Evolutionary conservation across 129 eudicot genomes (phyloP).

Genomic region (Solidago caesia): DNA sequence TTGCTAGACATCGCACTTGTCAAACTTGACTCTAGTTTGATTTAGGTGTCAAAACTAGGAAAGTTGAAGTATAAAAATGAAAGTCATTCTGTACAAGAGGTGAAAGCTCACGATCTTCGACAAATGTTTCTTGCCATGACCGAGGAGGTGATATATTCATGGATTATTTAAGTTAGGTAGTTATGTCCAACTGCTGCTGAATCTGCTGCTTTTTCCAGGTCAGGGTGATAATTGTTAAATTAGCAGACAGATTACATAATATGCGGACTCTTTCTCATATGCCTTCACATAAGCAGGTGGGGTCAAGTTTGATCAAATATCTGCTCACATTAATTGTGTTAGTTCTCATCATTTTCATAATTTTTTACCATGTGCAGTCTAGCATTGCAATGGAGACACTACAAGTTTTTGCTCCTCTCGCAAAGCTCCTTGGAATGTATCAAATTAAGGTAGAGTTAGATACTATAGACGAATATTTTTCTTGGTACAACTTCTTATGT

Average conservation of each 20-base stretch:
- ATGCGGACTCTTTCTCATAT: conserved; percentile 98
- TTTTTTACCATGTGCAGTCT: conserved; percentile 54
- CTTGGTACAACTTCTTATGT: neutral
- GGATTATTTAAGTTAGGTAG: conserved; percentile 13
- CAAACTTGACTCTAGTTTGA: conserved; percentile 20
- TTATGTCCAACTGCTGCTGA: conserved; percentile 18
- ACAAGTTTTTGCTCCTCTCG: conserved; percentile 48
- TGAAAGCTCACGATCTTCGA: conserved; percentile 93
- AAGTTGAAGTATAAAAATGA: conserved; percentile 85
- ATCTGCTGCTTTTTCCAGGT: conserved; percentile 53
- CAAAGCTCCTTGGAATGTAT: conserved; percentile 44
- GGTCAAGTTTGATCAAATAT: conserved; percentile 12
- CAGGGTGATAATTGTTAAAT: conserved; percentile 94
- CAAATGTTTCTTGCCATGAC: conserved; percentile 99
- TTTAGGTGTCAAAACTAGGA: conserved; percentile 94
- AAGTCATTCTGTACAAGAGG: conserved; percentile 78
- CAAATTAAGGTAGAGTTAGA: conserved; percentile 42
- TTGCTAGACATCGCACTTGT: conserved; percentile 15
- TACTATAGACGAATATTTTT: neutral
- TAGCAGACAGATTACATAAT: conserved; percentile 98
- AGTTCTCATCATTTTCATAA: conserved; percentile 19
- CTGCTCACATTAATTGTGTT: neutral
- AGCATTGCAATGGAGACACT: conserved; percentile 95
- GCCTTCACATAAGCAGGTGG: conserved; percentile 99
- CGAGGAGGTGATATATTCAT: conserved; percentile 61